phyloP scores from a whole-genome alignment of 2,329 filamentous ascomycete species.

The Alternaria ethzedia region DNA sequence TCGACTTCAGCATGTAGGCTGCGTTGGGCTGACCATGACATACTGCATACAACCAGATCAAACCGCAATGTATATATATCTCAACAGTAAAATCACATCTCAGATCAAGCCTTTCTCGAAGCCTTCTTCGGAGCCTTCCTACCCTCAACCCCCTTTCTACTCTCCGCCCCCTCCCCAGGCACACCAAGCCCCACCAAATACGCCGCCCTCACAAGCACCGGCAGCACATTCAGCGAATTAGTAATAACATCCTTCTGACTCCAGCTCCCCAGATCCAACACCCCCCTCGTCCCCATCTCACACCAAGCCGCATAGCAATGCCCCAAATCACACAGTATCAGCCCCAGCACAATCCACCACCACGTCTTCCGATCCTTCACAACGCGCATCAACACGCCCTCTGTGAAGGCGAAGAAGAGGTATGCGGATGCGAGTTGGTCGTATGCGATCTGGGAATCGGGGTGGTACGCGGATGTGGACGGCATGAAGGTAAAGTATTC shows the following conservation, averaged over 20 bases:
- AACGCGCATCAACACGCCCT: constrained; percentile 74
- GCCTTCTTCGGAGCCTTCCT: constrained; percentile 15
- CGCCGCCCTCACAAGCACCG: constrained; percentile 40
- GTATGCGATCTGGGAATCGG: constrained; percentile 62
- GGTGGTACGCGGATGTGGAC: constrained; percentile 52
- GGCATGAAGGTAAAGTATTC: constrained; percentile 70
- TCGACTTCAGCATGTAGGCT: not conserved
- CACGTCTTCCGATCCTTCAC: constrained; percentile 73
- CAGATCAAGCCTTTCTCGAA: constrained; percentile 1
- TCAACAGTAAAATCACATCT: not conserved
- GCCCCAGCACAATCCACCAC: constrained; percentile 68
- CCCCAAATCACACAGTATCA: constrained; percentile 76
- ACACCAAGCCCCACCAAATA: constrained; percentile 49
- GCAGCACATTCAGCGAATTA: constrained; percentile 41
- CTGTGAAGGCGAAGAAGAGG: constrained; percentile 76
- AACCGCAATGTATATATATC: not conserved
- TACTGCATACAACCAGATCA: not conserved
- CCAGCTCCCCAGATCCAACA: constrained; percentile 40
- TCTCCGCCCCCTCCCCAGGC: not conserved
- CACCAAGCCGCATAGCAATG: constrained; percentile 63
- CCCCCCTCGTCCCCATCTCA: constrained; percentile 37
- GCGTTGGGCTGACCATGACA: not conserved
- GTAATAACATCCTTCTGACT: constrained; percentile 49
- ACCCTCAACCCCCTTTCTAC: constrained; percentile 7
- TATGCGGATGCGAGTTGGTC: constrained; percentile 80